Conservation (phyloP, 495 filamentous ascomycete genomes). For the Xylaria castorea region DNA sequence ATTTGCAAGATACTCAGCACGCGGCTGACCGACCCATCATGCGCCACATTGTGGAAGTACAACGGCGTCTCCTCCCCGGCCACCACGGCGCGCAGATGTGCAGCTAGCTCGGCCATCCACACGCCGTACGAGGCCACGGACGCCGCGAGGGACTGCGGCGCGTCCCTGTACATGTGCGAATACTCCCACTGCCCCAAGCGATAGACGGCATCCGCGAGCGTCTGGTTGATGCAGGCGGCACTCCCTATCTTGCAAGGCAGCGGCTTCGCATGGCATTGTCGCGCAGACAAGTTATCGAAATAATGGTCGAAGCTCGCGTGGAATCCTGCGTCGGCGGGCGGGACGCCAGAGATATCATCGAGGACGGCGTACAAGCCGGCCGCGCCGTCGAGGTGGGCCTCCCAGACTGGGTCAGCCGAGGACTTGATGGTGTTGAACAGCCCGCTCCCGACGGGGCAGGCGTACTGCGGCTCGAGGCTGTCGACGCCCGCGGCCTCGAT, state of each 20-base stretch:
- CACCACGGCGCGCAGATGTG: constrained; percentile 59
- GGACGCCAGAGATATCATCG: constrained; percentile 66
- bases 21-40: constrained; percentile 69
- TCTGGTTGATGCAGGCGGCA: constrained; percentile 60
- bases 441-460: constrained; percentile 54
- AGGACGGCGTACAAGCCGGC: constrained; percentile 56
- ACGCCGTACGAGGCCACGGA: constrained; percentile 63
- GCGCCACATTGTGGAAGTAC: constrained; percentile 72
- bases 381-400: constrained; percentile 62
- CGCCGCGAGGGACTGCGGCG: constrained; percentile 60
- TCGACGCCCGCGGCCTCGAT: constrained; percentile 61
- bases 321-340: constrained; percentile 60
- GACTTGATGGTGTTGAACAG: constrained; percentile 57
- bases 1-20: constrained; percentile 70
- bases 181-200: constrained; percentile 75
- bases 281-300: constrained; percentile 73
- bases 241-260: constrained; percentile 63
- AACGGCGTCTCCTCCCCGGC: constrained; percentile 45
- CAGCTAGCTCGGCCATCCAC: constrained; percentile 68
- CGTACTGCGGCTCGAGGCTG: constrained; percentile 68
- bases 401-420: constrained; percentile 58
- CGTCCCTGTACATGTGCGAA: constrained; percentile 69
- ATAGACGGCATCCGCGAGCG: constrained; percentile 65
- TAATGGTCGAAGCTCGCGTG: constrained; percentile 73
- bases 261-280: constrained; percentile 69